Conservation (phyloP, 257 asterid species). For the Solanum chaucha region DNA sequence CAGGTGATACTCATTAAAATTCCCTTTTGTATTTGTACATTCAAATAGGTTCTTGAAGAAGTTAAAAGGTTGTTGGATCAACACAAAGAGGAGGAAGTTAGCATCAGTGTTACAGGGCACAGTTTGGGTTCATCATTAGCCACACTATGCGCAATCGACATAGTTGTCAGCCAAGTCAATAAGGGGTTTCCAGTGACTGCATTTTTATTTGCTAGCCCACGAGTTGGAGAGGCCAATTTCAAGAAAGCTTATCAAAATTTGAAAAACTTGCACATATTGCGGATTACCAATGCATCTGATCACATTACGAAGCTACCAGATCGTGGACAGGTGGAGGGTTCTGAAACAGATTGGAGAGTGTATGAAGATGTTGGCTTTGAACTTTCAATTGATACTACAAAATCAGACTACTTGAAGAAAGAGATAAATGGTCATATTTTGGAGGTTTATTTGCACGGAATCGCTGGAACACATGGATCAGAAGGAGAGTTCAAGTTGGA, state of each 20-base stretch:
- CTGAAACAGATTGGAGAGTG: not conserved
- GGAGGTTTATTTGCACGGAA: conserved; percentile 42
- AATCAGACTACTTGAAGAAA: conserved; percentile 40
- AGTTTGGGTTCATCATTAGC: conserved; percentile 73
- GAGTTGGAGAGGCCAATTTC: conserved; percentile 36
- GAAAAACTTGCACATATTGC: conserved; percentile 23
- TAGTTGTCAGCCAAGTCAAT: conserved; percentile 44
- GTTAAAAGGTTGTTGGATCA: conserved; percentile 43
- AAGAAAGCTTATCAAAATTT: not conserved
- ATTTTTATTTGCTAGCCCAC: conserved; percentile 8
- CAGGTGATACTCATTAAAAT: not conserved
- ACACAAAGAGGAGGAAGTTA: conserved; percentile 54
- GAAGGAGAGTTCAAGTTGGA: conserved; percentile 11
- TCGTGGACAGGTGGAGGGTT: not conserved
- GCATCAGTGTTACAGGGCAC: conserved; percentile 73
- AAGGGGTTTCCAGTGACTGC: conserved; percentile 59
- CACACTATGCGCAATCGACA: conserved; percentile 58
- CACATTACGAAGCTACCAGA: conserved; percentile 43
- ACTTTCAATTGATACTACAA: conserved; percentile 35
- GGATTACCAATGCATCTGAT: conserved; percentile 39
- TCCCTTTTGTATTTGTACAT: not conserved
- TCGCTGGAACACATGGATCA: conserved; percentile 26
- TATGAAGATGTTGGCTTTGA: conserved; percentile 61
- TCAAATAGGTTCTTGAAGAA: conserved; percentile 48
- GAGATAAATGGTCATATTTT: conserved; percentile 15